Evolutionary conservation across 495 filamentous ascomycete genomes (phyloP), one percentile per base, ranked within the genome.

Genomic region (Terfezia claveryi): DNA sequence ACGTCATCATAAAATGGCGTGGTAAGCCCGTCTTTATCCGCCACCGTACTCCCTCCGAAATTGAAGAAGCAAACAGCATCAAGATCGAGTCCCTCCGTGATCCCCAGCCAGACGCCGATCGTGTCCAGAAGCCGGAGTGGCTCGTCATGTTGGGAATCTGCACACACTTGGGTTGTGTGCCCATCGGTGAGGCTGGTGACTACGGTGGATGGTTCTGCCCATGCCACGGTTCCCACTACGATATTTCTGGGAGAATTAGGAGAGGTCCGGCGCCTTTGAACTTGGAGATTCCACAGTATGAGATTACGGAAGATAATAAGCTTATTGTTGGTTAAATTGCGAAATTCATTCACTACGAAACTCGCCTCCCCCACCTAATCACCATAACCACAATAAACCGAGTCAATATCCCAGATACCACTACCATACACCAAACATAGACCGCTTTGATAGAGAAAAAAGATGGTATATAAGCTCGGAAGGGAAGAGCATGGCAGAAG

Each of bases 11-110:
- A 77, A 99, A 99, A 77, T 99, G 92, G 92, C 82, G 92, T 73
- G 92, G 92, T 67, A 99, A 99, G 81, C 92, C 92, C 69, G 85
- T 99, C 70, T 96, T 99, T 78, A 87, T 99, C 80, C 89, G 92
- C 68, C 92, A 99, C 81, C 86, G 92, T 61, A 99, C 92, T 60
- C 68, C 74, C 62, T 75, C 74, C 58, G 86, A 93, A 73, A 92
- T 93, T 72, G 74, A 81, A 56, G 83, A 88, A 71, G 86, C 86
- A 70, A 80, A 87, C 67, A 70, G 75, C 55, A 75, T 80, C 64
- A 79, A 87, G 62, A 79, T 89, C 72, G 70, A 82, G 64, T 67
- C 73, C 55, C 73, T 99, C 62, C 79, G 92, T 71, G 91, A 99
- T 71, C 92, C 91, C 57, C 79, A 99, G 70, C 56, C 80, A 60